Percentiles rank a stretch among this genome's conserved stretches.
Evolutionary conservation across 2,329 filamentous ascomycete species (phyloP).

Genomic region (Cladosporium oxysporum): DNA sequence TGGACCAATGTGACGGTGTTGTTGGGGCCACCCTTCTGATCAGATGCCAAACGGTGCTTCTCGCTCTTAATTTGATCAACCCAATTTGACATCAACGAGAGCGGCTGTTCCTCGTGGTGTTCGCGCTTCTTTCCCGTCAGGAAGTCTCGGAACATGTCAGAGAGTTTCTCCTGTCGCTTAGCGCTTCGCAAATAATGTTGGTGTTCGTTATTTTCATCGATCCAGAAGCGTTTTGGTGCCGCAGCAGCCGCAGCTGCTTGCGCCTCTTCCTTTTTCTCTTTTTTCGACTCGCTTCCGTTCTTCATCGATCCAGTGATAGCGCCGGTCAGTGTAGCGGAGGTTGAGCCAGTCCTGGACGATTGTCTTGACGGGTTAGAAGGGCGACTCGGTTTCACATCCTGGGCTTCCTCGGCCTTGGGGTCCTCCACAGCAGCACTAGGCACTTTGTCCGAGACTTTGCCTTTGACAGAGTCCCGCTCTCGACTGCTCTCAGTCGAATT

Average conservation of each 20-base stretch:
- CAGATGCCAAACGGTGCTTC: conserved; percentile 71
- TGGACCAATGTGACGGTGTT: conserved; percentile 80
- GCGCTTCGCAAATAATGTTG: conserved; percentile 87
- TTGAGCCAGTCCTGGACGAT: conserved; percentile 33
- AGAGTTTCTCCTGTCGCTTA: conserved; percentile 90
- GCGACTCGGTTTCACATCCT: conserved; percentile 24
- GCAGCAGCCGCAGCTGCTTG: conserved; percentile 20
- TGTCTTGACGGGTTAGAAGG: conserved; percentile 33
- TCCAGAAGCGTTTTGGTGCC: conserved; percentile 54
- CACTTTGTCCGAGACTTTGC: conserved; percentile 32
- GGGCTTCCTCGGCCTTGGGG: conserved; percentile 21
- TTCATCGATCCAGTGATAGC: conserved; percentile 14
- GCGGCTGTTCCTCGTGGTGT: conserved; percentile 69
- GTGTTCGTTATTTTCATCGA: conserved; percentile 68
- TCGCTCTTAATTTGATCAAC: conserved; percentile 90
- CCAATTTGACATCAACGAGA: conserved; percentile 94
- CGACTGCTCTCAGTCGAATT: conserved; percentile 26
- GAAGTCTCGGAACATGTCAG: conserved; percentile 85
- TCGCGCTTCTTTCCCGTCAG: conserved; percentile 81
- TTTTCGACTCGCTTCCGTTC: conserved; percentile 36
- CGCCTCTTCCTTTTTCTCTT: conserved; percentile 32
- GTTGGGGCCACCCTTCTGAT: conserved; percentile 76
- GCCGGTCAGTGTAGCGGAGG: conserved; percentile 20
- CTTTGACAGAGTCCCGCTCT: conserved; percentile 24
- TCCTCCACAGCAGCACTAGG: conserved; percentile 33